These are phyloP conservation scores for Neostapfia colusana DNA, from an alignment of 176 grass and related monocot species.

Conservation along the genomic window DNA sequence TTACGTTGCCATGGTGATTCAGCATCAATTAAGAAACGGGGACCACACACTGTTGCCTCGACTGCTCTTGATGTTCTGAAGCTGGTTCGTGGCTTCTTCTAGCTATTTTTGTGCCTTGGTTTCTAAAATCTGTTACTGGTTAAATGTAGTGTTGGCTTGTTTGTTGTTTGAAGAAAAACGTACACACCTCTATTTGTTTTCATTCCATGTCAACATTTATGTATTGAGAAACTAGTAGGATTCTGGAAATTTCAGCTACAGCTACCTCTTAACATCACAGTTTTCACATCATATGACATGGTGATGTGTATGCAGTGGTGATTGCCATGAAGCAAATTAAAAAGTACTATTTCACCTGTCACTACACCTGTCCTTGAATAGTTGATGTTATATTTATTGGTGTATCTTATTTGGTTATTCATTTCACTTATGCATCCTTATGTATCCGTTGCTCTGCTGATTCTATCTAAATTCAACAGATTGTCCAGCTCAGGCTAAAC, in stretches of 20 bases:
- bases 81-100: conserved; percentile 57
- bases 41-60: conserved; percentile 79
- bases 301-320: not conserved
- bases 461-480: conserved; percentile 49
- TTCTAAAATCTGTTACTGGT: conserved; percentile 6
- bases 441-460: conserved; percentile 16
- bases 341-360: not conserved
- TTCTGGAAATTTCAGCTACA: not conserved
- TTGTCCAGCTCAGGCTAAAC: conserved; percentile 76
- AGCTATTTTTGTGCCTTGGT: conserved; percentile 12
- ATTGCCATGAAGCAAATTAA: conserved; percentile 4
- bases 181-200: not conserved
- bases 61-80: conserved; percentile 96
- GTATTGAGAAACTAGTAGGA: not conserved
- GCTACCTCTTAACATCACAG: not conserved
- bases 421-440: conserved; percentile 23
- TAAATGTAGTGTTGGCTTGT: not conserved
- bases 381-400: not conserved
- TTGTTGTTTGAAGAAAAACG: conserved; percentile 12
- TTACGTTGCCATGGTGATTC: conserved; percentile 92
- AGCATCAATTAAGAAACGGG: conserved; percentile 67
- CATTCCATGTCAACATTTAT: not conserved
- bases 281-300: not conserved
- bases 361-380: conserved; percentile 14
- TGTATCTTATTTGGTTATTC: not conserved